Conservation (phyloP, 768 basidiomycete species). For the Boletus vermiculosoides region DNA sequence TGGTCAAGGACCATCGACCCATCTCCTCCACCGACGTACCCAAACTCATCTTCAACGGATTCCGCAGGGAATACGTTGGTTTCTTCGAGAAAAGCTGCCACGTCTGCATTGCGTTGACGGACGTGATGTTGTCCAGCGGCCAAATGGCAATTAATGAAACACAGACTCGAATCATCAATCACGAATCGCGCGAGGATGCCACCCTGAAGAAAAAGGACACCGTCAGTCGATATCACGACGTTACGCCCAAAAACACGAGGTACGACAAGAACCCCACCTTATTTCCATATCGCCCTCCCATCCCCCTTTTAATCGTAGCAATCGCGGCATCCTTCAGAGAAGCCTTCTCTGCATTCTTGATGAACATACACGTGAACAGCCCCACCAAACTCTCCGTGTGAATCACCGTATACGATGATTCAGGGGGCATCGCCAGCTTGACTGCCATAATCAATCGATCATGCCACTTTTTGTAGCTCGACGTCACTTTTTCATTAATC, state of each 20-base stretch:
- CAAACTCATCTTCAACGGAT: conserved; percentile 53
- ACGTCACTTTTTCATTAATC: conserved; percentile 77
- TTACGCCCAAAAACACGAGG: not conserved
- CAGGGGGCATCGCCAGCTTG: conserved; percentile 67
- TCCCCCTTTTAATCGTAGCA: conserved; percentile 87
- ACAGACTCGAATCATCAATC: conserved; percentile 89
- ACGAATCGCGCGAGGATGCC: conserved; percentile 88
- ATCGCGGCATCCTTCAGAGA: conserved; percentile 66
- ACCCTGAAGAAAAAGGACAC: conserved; percentile 49
- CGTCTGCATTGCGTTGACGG: conserved; percentile 80
- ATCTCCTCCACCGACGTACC: conserved; percentile 88
- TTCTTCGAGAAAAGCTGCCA: conserved; percentile 85
- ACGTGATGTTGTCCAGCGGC: conserved; percentile 91
- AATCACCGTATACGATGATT: conserved; percentile 72
- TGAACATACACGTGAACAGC: conserved; percentile 72
- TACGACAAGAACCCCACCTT: conserved; percentile 57
- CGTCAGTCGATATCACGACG: conserved; percentile 2
- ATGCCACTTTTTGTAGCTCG: conserved; percentile 86
- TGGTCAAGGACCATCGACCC: conserved; percentile 93
- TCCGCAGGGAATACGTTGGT: conserved; percentile 60
- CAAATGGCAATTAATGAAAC: conserved; percentile 95
- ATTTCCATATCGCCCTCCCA: conserved; percentile 92
- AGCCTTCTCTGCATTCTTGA: conserved; percentile 62
- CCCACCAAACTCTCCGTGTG: conserved; percentile 92
- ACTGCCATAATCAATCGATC: conserved; percentile 76